Evolutionary conservation across 2,329 filamentous ascomycete genomes (phyloP).

Genomic region (Albophoma yamanashiensis): DNA sequence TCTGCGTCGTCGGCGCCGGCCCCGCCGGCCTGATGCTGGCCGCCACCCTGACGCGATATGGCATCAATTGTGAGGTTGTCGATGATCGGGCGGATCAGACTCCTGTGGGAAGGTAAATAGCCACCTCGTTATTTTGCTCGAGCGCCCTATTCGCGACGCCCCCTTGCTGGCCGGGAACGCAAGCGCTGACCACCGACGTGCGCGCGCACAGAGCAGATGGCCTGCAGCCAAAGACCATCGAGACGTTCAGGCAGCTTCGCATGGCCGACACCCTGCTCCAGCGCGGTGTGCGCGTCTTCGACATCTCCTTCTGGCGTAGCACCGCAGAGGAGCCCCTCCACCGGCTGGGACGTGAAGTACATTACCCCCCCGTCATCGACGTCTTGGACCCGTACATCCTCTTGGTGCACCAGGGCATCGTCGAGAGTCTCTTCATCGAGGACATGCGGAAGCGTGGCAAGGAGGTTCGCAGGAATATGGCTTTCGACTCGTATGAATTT

Average conservation of each 20-base stretch:
- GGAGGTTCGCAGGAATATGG: slow-evolving; percentile 51
- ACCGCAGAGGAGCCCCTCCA: slow-evolving; percentile 39
- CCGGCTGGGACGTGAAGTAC: slow-evolving; percentile 53
- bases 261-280: slow-evolving; percentile 58
- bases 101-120: slow-evolving; percentile 42
- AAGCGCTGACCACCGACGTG: slow-evolving; percentile 6
- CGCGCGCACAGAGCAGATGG: slow-evolving; percentile 48
- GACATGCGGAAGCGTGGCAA: slow-evolving; percentile 56
- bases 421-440: slow-evolving; percentile 59
- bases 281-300: slow-evolving; percentile 59
- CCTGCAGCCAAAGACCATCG: slow-evolving; percentile 67
- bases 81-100: slow-evolving; percentile 62
- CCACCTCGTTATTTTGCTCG: neutral
- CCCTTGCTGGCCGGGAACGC: neutral
- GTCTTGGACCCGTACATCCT: slow-evolving; percentile 47
- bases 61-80: slow-evolving; percentile 53
- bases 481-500: slow-evolving; percentile 47
- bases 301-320: slow-evolving; percentile 63
- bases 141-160: neutral
- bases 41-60: slow-evolving; percentile 49
- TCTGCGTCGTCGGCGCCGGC: slow-evolving; percentile 44
- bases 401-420: slow-evolving; percentile 62
- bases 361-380: slow-evolving; percentile 55
- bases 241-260: slow-evolving; percentile 63
- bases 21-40: slow-evolving; percentile 46